Evolutionary conservation across 2,329 filamentous ascomycete species (phyloP).

Genomic region (Monosporascus ibericus): DNA sequence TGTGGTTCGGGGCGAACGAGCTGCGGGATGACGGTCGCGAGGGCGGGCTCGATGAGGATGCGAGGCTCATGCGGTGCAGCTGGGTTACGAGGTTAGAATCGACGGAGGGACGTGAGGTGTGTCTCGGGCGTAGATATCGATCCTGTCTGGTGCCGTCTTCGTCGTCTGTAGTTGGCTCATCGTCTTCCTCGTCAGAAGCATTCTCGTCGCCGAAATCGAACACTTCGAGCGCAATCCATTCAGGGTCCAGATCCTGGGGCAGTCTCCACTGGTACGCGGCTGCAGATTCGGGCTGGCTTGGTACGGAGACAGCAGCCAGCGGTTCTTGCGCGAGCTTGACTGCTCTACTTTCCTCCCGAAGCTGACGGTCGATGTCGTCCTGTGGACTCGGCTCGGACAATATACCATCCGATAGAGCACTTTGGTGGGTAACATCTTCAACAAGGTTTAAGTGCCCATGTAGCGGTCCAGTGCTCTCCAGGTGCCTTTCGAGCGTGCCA

Average conservation of each 20-base stretch:
- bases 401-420: slow-evolving; percentile 14
- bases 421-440: slow-evolving; percentile 5
- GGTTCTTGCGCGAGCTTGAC: slow-evolving; percentile 2
- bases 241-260: slow-evolving; percentile 71
- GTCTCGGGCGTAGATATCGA: slow-evolving; percentile 7
- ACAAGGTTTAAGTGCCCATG: slow-evolving; percentile 18
- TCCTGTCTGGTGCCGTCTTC: neutral
- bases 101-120: slow-evolving; percentile 13
- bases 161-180: slow-evolving; percentile 7
- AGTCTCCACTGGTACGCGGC: slow-evolving; percentile 45
- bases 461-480: slow-evolving; percentile 40
- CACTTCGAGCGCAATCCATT: slow-evolving; percentile 89
- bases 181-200: slow-evolving; percentile 18
- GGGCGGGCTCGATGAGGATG: slow-evolving; percentile 6
- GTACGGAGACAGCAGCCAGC: neutral
- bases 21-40: slow-evolving; percentile 16
- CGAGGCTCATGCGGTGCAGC: slow-evolving; percentile 39
- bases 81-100: slow-evolving; percentile 25
- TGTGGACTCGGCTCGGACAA: slow-evolving; percentile 31
- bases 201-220: slow-evolving; percentile 56
- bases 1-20: slow-evolving; percentile 1
- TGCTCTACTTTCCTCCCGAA: slow-evolving; percentile 30
- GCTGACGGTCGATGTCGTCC: slow-evolving; percentile 39
- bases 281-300: neutral
- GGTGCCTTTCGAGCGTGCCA: slow-evolving; percentile 22